Percentiles rank a stretch among this genome's conserved stretches.
Conservation (phyloP, 1,284 basidiomycete genomes). For the Boletus smithii region DNA sequence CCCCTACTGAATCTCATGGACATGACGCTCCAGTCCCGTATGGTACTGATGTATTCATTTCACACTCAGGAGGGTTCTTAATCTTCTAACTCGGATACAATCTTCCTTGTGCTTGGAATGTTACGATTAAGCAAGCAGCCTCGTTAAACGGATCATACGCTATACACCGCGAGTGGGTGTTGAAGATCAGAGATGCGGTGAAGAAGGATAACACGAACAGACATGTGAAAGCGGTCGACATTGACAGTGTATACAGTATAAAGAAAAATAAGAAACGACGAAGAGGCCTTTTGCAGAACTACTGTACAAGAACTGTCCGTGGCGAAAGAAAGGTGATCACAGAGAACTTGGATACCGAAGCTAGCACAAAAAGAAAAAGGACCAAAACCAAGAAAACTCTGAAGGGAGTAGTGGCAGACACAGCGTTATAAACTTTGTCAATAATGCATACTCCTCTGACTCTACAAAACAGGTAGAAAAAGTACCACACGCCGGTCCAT, state of each 20-base stretch:
- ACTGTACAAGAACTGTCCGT: slow-evolving; percentile 26
- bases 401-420: not conserved
- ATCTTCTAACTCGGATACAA: not conserved
- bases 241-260: slow-evolving; percentile 20
- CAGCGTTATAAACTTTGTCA: slow-evolving; percentile 15
- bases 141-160: slow-evolving; percentile 20
- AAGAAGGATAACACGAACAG: slow-evolving; percentile 14
- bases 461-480: slow-evolving; percentile 17
- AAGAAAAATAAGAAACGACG: slow-evolving; percentile 36
- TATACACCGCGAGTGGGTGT: slow-evolving; percentile 10
- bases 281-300: slow-evolving; percentile 17
- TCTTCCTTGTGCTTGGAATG: no score
- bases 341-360: not conserved
- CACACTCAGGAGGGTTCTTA: not conserved
- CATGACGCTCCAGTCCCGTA: not conserved
- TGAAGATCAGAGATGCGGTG: not conserved
- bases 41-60: not conserved
- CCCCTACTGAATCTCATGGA: not conserved
- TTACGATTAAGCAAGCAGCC: slow-evolving; percentile 1
- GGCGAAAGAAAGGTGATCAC: slow-evolving; percentile 2
- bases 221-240: slow-evolving; percentile 4
- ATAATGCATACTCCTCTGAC: slow-evolving; percentile 29
- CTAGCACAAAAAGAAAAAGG: slow-evolving; percentile 1
- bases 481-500: slow-evolving; percentile 21
- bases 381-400: slow-evolving; percentile 1